phyloP scores from a whole-genome alignment of 2,329 filamentous ascomycete species.

The Endothia cerciana region DNA sequence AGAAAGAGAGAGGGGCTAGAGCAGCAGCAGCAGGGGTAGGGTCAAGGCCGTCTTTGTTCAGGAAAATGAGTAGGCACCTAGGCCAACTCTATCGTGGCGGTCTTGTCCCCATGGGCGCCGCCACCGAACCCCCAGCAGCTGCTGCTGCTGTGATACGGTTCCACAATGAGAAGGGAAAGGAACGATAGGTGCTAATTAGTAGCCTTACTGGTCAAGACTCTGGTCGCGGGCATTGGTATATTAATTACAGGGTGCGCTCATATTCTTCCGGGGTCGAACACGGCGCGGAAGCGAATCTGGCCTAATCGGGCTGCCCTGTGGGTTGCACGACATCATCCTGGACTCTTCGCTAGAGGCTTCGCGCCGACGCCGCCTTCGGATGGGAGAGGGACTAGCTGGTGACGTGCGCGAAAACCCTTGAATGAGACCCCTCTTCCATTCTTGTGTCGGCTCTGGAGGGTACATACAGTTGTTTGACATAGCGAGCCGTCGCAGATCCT shows the following conservation, averaged over 20 bases:
- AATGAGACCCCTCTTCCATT: background rate
- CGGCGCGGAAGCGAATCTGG: constrained; percentile 18
- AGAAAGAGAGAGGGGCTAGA: background rate
- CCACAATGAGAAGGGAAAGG: constrained; percentile 15
- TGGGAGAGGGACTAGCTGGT: background rate
- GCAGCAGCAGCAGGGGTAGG: background rate
- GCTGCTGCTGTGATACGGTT: constrained; percentile 20
- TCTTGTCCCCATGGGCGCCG: background rate
- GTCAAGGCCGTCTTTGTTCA: background rate
- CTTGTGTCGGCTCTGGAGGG: background rate
- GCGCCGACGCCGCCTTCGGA: constrained; percentile 7
- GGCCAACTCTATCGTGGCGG: background rate
- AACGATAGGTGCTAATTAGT: background rate
- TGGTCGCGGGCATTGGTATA: constrained; percentile 5
- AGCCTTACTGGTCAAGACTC: constrained; percentile 13
- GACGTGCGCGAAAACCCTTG: background rate
- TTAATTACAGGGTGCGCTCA: constrained; percentile 12
- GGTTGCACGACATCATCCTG: constrained; percentile 20
- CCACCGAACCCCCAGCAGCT: constrained; percentile 15
- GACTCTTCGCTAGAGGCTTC: background rate
- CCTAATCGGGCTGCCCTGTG: constrained; percentile 15
- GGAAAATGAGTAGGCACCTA: constrained; percentile 10
- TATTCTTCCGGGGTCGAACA: constrained; percentile 19
- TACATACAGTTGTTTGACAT: background rate
- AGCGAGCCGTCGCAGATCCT: background rate